These are phyloP conservation scores for Paraglomus occultum DNA, from an alignment of 192 early-diverging fungal species.

Conservation along the genomic window DNA sequence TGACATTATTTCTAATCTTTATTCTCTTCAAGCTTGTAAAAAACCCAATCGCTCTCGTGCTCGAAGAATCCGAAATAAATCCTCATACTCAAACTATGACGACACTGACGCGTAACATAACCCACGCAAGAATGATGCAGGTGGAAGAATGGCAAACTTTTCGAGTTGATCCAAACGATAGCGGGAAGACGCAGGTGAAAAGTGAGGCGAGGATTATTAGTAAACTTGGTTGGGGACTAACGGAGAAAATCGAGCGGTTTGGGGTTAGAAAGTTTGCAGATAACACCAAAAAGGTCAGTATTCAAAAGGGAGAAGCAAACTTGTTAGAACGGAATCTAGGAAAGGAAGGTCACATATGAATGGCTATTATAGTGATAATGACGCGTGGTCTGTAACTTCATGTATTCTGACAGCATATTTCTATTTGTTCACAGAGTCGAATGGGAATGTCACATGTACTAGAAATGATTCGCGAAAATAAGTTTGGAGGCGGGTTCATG, in stretches of 20 bases:
- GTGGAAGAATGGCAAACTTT: constrained; percentile 90
- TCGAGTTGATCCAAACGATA: constrained; percentile 49
- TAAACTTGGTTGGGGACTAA: constrained; percentile 82
- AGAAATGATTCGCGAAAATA: constrained; percentile 48
- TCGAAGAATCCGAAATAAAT: constrained; percentile 89
- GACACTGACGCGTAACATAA: constrained; percentile 84
- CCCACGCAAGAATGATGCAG: constrained; percentile 89
- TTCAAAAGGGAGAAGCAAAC: no score
- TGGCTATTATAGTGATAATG: no score
- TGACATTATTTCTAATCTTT: neutral
- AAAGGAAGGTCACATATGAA: no score
- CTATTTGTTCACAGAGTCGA: constrained; percentile 23
- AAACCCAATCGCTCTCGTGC: constrained; percentile 81
- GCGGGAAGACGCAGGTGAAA: constrained; percentile 66
- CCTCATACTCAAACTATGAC: constrained; percentile 72
- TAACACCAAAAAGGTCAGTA: constrained; percentile 61
- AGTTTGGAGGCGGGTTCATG: constrained; percentile 23
- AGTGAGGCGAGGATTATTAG: constrained; percentile 87
- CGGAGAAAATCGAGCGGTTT: constrained; percentile 82
- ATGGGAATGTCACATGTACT: constrained; percentile 53
- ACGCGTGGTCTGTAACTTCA: no score
- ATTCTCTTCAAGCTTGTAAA: constrained; percentile 65
- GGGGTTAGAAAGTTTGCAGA: constrained; percentile 84
- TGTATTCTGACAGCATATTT: no score
- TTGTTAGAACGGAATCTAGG: no score